Conservation (phyloP, 2,329 filamentous ascomycete species). For the Exophiala bonariae region DNA sequence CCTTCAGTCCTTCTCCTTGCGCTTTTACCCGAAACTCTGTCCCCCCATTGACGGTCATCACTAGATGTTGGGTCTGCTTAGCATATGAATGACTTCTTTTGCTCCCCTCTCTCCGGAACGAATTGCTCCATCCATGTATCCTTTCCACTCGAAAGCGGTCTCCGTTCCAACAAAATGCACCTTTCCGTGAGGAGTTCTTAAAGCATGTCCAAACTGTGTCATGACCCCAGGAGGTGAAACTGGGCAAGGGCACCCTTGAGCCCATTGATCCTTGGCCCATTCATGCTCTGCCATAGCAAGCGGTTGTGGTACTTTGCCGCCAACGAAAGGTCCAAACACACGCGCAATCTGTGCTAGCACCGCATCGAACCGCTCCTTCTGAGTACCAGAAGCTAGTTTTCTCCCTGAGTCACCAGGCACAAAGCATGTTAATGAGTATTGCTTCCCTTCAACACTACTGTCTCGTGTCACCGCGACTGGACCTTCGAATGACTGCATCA, state of each 20-base stretch:
- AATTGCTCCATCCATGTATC: constrained; percentile 61
- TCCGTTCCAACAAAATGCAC: constrained; percentile 59
- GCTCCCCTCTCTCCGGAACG: constrained; percentile 51
- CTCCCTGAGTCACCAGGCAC: constrained; percentile 19
- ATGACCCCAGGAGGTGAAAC: constrained; percentile 41
- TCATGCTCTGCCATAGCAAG: constrained; percentile 17
- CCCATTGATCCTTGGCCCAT: constrained; percentile 41
- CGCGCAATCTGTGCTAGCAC: constrained; percentile 19
- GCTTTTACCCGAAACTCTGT: too few relatives aligned
- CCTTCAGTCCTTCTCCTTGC: too few relatives aligned
- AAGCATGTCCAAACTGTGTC: constrained; percentile 28
- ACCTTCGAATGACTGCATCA: constrained; percentile 46
- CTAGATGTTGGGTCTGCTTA: too few relatives aligned
- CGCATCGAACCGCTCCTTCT: constrained; percentile 14
- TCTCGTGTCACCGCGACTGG: constrained; percentile 50
- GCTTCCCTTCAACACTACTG: constrained; percentile 28
- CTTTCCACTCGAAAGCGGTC: constrained; percentile 54
- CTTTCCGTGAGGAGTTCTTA: constrained; percentile 39
- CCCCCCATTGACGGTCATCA: too few relatives aligned
- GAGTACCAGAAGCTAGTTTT: constrained; percentile 14
- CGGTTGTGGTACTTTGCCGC: constrained; percentile 18
- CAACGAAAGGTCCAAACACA: constrained; percentile 14
- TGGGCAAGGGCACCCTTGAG: constrained; percentile 44
- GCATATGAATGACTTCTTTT: constrained; percentile 37
- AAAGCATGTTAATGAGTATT: constrained; percentile 37